phyloP scores from a whole-genome alignment of 1,139 yeast genomes.

The Meyerozyma smithsonii region DNA sequence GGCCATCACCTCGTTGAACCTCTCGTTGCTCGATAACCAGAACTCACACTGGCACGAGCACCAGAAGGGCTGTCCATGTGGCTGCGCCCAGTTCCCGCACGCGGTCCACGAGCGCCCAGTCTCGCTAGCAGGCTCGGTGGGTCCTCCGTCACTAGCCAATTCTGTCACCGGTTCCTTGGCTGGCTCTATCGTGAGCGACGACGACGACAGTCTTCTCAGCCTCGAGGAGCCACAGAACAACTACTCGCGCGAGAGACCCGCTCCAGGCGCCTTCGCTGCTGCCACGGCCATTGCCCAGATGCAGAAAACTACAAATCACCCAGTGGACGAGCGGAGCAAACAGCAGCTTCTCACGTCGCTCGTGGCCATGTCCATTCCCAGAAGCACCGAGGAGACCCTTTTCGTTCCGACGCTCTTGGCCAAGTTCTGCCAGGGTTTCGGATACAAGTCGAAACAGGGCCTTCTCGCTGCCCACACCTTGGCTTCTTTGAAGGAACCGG shows the following conservation, averaged over 20 bases:
- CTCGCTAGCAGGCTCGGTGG: constrained; percentile 53
- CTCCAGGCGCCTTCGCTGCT: constrained; percentile 74
- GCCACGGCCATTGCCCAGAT: constrained; percentile 62
- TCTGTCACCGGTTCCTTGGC: constrained; percentile 35
- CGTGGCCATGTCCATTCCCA: constrained; percentile 69
- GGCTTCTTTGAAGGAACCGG: constrained; percentile 56
- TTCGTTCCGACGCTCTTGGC: constrained; percentile 69
- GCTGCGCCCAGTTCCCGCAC: constrained; percentile 50
- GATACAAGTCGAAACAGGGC: constrained; percentile 65
- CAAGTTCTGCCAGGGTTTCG: constrained; percentile 62
- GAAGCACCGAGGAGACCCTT: constrained; percentile 73
- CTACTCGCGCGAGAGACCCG: constrained; percentile 42
- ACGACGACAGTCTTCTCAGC: constrained; percentile 28
- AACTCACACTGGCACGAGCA: constrained; percentile 20
- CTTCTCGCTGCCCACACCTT: constrained; percentile 63
- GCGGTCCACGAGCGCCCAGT: constrained; percentile 60
- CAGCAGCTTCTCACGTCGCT: constrained; percentile 56
- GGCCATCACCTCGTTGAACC: constrained; percentile 9
- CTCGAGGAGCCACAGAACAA: constrained; percentile 19
- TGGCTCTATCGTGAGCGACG: constrained; percentile 32
- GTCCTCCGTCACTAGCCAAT: constrained; percentile 10
- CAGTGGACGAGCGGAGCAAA: constrained; percentile 32
- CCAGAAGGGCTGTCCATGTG: constrained; percentile 52
- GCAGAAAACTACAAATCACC: constrained; percentile 30
- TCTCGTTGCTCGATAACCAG: constrained; percentile 6